Conservation (phyloP, 2,329 filamentous ascomycete species). For the Harringtonia aguacate region DNA sequence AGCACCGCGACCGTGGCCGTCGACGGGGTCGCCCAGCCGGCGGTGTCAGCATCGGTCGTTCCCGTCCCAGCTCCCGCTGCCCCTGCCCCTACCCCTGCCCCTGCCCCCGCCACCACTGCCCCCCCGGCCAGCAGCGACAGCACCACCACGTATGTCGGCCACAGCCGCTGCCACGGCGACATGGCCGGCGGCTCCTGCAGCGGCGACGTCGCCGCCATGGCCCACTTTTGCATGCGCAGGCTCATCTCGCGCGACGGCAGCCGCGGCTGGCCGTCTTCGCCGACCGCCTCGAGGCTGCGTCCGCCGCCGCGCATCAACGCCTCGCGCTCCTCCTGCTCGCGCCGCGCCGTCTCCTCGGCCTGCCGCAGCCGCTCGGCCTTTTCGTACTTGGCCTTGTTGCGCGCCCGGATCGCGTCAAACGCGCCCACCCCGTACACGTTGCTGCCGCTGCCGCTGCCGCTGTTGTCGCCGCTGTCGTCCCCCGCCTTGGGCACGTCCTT, state of each 20-base stretch:
- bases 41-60: too few relatives aligned
- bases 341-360: conserved; percentile 20
- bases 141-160: conserved; percentile 41
- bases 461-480: too few relatives aligned
- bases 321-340: conserved; percentile 19
- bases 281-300: conserved; percentile 17
- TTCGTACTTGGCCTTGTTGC: conserved; percentile 37
- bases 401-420: conserved; percentile 45
- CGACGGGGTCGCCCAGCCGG: too few relatives aligned
- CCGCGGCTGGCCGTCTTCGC: conserved; percentile 20
- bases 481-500: conserved; percentile 16
- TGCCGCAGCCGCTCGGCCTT: conserved; percentile 22
- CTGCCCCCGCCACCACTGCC: conserved; percentile 26
- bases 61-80: conserved; percentile 17
- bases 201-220: conserved; percentile 35
- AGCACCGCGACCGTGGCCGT: conserved; percentile 54
- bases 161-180: conserved; percentile 39
- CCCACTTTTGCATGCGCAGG: conserved; percentile 28
- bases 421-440: conserved; percentile 47
- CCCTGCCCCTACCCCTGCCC: conserved; percentile 30
- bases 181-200: conserved; percentile 42
- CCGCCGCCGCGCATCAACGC: conserved; percentile 25
- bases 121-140: conserved; percentile 31
- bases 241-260: conserved; percentile 19
- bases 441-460: too few relatives aligned